These are phyloP conservation scores for Cryptomeria japonica DNA, from an alignment of 75 land plant species.

Conservation along the genomic window DNA sequence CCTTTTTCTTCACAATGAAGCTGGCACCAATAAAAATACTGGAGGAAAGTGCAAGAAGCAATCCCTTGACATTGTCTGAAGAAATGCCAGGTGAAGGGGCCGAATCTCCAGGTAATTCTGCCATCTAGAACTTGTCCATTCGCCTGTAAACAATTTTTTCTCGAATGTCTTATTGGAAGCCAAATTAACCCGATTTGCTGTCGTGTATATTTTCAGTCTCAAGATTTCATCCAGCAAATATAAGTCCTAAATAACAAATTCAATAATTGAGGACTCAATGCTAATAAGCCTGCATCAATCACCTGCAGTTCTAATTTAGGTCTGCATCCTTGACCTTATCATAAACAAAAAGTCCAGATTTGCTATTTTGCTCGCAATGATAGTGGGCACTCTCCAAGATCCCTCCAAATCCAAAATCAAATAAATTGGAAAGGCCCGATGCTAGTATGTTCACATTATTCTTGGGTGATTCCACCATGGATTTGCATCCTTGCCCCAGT, in stretches of 20 bases:
- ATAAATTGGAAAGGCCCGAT: neutral
- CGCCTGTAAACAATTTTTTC: neutral
- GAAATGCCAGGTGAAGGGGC: conserved; percentile 14
- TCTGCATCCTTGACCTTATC: neutral
- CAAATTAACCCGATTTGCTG: neutral
- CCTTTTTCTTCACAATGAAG: conserved; percentile 90
- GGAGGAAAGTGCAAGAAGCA: conserved; percentile 69
- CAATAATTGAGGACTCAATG: neutral
- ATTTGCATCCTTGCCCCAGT: neutral
- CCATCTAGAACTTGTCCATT: neutral
- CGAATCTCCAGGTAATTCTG: neutral
- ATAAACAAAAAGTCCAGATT: neutral
- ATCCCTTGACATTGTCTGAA: conserved; percentile 66
- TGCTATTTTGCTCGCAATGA: neutral
- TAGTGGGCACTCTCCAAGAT: neutral
- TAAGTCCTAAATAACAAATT: neutral
- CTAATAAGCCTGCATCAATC: neutral
- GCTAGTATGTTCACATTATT: neutral
- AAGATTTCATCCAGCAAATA: neutral
- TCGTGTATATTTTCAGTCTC: neutral
- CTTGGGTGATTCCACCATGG: neutral
- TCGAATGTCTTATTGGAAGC: neutral
- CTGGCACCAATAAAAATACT: conserved; percentile 91
- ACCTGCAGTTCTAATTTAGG: neutral
- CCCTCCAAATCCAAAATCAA: neutral